Base-by-base conservation (phyloP, 768 basidiomycete genomes). In the Pholiota conissans region DNA sequence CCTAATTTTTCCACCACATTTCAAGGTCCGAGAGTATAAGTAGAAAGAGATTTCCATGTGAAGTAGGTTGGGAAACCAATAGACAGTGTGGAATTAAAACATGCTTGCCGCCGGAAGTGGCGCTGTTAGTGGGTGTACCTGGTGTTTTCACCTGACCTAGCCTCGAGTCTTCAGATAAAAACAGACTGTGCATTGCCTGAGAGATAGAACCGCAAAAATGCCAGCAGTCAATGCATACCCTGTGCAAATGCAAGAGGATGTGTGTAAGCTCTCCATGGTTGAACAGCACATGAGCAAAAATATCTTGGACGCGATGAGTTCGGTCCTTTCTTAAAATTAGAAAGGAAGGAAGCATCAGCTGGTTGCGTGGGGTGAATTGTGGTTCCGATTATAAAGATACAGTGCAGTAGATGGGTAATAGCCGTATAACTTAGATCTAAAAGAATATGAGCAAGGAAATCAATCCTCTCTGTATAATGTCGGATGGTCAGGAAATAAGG, bases 401-500 rank as follows among this genome's bases (percentile, higher is more conserved):
- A 71, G 40, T 63, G 60, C 39, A 51, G 40, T 58, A 51, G 32
- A 54, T 50, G 47, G 55, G 50, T 47, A 39, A 56, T 48, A 57
- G 22, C 57, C 56, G 64, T 53, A 65, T 67, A 67, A 67, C 49
- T 61, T 67, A 67, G 35, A 59, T 65, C 62, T 65, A 63, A 29
- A 59, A 49, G 37, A 39, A 55, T 58, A 57, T 55, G 42, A 37
- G 39, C 20, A 22, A 18, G 42, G 39, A n/a, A 24, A 8, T 73
- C 63, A 79, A 61, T 79, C 78, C 63, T 79, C 78, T 32, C 77
- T 79, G 53, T 6, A 61, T 49, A 59, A 40, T 29, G 14, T 26
- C 27, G 3, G 13, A 16, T 26, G 46, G 49, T 62, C 35, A 57
- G 46, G 11, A 40, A 6, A 56, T 6, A 54, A 22, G 16, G 24